Base-by-base conservation (phyloP, 2,329 filamentous ascomycete genomes). In the Fusarium sacchari region DNA sequence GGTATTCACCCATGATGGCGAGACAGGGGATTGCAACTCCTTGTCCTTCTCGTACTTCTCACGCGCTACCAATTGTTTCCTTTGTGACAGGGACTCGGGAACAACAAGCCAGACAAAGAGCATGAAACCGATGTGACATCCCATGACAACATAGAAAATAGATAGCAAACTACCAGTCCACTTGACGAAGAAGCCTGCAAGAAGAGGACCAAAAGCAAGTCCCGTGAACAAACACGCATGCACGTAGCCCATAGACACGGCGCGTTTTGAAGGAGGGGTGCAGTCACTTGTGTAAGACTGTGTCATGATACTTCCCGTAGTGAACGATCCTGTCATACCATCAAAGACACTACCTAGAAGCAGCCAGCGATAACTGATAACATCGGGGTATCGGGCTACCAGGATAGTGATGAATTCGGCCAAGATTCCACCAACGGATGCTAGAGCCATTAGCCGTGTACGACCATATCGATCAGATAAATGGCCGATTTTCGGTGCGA, bases 251-350 rank as follows among this genome's bases (percentile, higher is more conserved):
- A 98, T 96, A 9, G 91, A 90, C 13, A 97, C 93, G 67, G 92
- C 93, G 26, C 96, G 91, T 78, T 90, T 90, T 36, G 93, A 92
- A 0, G 95, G 93, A 8, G 93, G 86, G 1, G 95, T 96, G 82
- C 94, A 97, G 81, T 99, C 96, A 44, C 94, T 92, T 18, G 93
- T 92, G 81, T 98, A 99, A 0, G 96, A 94, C 80, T 97, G 92
- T 28, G 90, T 91, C 65, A 97, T 84, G 26, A 92, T 85, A 50
- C 92, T 93, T 34, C 92, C 92, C 2, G 94, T 90, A 3, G 95
- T 97, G 80, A 98, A 97, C 2, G 95, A 97, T 13, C 96, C 96
- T 15, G 91, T 91, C 10, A 97, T 79, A 9, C 96, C 96, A 79
- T 99, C 96, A 50, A 95, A 86, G 15, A 93, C 86, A 40, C 91